Conservation (phyloP, 202 grass and related monocot species). For the Zoysia matrella region DNA sequence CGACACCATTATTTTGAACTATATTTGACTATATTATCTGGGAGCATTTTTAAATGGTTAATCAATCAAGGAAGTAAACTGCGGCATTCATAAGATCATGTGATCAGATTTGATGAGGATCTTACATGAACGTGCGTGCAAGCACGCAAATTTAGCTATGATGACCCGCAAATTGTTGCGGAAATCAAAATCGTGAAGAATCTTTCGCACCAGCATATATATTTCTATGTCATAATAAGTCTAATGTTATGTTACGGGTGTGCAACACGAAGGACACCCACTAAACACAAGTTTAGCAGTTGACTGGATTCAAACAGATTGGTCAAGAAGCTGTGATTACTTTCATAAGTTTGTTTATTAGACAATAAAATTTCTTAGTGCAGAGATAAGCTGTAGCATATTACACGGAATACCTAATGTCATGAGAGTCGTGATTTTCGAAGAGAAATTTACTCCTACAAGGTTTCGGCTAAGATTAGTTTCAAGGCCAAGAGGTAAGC, state of each 20-base stretch:
- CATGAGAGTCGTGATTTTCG: neutral
- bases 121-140: conserved; percentile 41
- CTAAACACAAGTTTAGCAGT: neutral
- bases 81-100: conserved; percentile 33
- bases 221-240: conserved; percentile 15
- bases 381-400: neutral
- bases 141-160: conserved; percentile 25
- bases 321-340: neutral
- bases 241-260: neutral
- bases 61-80: conserved; percentile 1
- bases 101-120: conserved; percentile 40
- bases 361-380: neutral
- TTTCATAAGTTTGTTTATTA: neutral
- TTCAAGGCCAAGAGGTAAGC: neutral
- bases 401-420: neutral
- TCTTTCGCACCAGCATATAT: conserved; percentile 1
- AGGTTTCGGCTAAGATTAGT: neutral
- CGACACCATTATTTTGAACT: conserved; percentile 11
- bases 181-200: conserved; percentile 39
- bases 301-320: neutral
- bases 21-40: conserved; percentile 19
- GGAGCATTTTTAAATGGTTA: conserved; percentile 15
- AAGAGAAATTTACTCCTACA: neutral
- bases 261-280: neutral
- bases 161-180: conserved; percentile 19